phyloP scores from a whole-genome alignment of 2,329 filamentous ascomycete genomes.

The Pseudofabraea citricarpa region DNA sequence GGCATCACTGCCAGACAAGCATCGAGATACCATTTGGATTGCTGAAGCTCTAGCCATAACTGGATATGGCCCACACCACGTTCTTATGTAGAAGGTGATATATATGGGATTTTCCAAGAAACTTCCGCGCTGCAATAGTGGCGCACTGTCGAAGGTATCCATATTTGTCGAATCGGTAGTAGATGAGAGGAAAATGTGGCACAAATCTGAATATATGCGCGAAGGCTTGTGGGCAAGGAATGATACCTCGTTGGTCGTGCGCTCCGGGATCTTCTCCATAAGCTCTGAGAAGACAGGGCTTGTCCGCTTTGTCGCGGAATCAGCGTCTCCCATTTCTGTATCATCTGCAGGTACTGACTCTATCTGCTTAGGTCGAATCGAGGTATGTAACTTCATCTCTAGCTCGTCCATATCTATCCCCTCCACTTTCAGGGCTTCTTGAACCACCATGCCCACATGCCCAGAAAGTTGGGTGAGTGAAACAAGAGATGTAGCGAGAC shows the following conservation, averaged over 20 bases:
- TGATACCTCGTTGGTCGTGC: conserved; percentile 36
- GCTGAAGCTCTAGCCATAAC: conserved; percentile 65
- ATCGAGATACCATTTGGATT: conserved; percentile 57
- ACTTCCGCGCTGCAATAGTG: conserved; percentile 47
- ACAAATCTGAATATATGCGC: conserved; percentile 53
- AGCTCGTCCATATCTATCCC: conserved; percentile 70
- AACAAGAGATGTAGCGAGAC: conserved; percentile 63
- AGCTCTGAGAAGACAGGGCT: conserved; percentile 26
- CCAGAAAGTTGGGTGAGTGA: conserved; percentile 56
- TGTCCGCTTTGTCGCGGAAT: conserved; percentile 14
- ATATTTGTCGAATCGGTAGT: conserved; percentile 38
- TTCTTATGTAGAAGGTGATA: conserved; percentile 68
- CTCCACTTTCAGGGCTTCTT: conserved; percentile 60
- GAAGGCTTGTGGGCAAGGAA: conserved; percentile 48
- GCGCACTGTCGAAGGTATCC: conserved; percentile 37
- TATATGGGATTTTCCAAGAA: conserved; percentile 61
- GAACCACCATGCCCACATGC: conserved; percentile 57
- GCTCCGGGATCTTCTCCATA: conserved; percentile 22
- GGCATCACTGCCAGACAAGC: conserved; percentile 46
- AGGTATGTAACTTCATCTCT: conserved; percentile 69
- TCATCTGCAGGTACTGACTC: conserved; percentile 46
- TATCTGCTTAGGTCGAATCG: conserved; percentile 54
- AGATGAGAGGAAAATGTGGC: conserved; percentile 51
- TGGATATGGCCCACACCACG: conserved; percentile 70
- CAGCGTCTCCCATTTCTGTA: conserved; percentile 41